These are phyloP conservation scores for Cicer cuneatum DNA, from an alignment of 306 rosid species.

Conservation along the genomic window DNA sequence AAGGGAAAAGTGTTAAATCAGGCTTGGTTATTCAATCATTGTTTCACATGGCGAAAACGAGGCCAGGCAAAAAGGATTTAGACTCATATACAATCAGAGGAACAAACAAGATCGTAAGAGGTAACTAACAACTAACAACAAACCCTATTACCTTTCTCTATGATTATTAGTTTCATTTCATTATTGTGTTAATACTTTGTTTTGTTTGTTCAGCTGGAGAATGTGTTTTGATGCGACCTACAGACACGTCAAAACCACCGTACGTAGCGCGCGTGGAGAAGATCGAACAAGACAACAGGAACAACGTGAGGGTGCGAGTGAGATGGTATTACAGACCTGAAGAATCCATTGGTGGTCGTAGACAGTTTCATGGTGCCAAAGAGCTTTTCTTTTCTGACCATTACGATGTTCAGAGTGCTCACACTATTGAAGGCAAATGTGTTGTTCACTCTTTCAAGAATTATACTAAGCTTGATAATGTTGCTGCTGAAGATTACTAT, in stretches of 20 bases:
- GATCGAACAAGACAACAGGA: conserved; percentile 66
- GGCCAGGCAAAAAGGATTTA: conserved; percentile 71
- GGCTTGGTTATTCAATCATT: no score
- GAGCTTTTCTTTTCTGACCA: conserved; percentile 82
- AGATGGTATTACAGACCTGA: conserved; percentile 90
- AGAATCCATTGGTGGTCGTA: conserved; percentile 85
- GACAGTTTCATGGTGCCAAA: conserved; percentile 85
- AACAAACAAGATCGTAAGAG: conserved; percentile 85
- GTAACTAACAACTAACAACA: conserved; percentile 42
- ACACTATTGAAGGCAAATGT: conserved; percentile 84
- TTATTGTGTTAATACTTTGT: not conserved
- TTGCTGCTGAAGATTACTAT: conserved; percentile 82
- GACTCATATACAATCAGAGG: conserved; percentile 84
- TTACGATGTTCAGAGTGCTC: conserved; percentile 79
- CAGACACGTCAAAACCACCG: conserved; percentile 74
- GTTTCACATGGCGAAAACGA: conserved; percentile 74
- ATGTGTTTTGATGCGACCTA: conserved; percentile 81
- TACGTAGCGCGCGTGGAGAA: conserved; percentile 80
- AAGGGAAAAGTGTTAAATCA: not conserved
- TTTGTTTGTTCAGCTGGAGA: conserved; percentile 63
- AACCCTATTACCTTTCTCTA: not conserved
- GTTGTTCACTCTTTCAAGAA: conserved; percentile 78
- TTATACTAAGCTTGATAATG: conserved; percentile 87
- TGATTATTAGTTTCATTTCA: no score
- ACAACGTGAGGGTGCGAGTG: conserved; percentile 70